phyloP scores from a whole-genome alignment of 1,139 yeast genomes.

The Yamadazyma diospyri region DNA sequence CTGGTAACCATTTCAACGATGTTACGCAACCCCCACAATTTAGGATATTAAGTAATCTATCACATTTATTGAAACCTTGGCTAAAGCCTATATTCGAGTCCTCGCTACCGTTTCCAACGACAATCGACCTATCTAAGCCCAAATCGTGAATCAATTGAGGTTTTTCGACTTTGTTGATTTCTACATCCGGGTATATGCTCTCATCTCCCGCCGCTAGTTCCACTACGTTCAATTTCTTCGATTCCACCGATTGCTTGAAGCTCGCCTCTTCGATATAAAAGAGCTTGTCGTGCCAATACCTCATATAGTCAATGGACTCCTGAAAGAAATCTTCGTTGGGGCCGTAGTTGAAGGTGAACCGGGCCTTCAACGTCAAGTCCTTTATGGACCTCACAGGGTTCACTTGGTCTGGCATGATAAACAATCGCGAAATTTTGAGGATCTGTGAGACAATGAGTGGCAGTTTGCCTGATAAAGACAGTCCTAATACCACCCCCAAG shows the following conservation, averaged over 20 bases:
- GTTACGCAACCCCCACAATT: conserved; percentile 58
- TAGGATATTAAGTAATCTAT: conserved; percentile 43
- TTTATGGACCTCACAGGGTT: conserved; percentile 9
- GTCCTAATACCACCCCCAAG: conserved; percentile 1
- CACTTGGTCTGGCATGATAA: conserved; percentile 8
- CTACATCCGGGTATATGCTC: neutral
- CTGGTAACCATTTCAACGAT: conserved; percentile 54
- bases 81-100: conserved; percentile 3
- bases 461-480: conserved; percentile 3
- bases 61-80: conserved; percentile 7
- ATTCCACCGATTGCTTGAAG: conserved; percentile 9
- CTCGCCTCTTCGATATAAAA: conserved; percentile 29
- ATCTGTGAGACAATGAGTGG: conserved; percentile 1
- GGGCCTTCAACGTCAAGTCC: conserved; percentile 31
- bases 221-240: neutral
- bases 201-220: neutral
- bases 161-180: neutral
- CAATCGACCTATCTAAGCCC: neutral
- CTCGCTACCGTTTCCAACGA: neutral
- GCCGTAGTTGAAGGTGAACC: conserved; percentile 36
- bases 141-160: neutral
- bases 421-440: conserved; percentile 1
- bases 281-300: conserved; percentile 32
- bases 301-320: conserved; percentile 24
- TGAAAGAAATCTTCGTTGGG: conserved; percentile 28